A percentile compares a stretch with the other conserved stretches of the same genome.
Evolutionary conservation across 2,329 filamentous ascomycete genomes (phyloP).

Genomic region (Xylariales sp.): DNA sequence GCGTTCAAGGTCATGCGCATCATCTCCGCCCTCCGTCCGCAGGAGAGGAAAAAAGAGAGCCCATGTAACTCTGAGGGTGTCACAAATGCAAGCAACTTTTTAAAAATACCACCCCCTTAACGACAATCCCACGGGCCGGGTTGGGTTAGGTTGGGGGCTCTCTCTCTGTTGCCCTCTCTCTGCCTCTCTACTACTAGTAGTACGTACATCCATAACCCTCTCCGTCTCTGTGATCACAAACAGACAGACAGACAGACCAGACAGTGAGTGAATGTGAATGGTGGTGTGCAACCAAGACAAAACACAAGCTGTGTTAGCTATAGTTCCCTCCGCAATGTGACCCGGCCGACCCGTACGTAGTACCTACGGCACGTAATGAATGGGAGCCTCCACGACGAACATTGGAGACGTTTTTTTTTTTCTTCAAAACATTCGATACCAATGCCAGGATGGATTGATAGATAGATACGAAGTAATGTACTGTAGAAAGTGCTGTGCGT

Average conservation of each 20-base stretch:
- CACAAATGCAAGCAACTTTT: slow-evolving; percentile 23
- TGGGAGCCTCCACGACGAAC: too few species aligned
- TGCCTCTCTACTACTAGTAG: background rate
- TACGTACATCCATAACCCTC: background rate
- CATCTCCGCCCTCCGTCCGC: slow-evolving; percentile 18
- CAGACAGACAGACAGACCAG: too few species aligned
- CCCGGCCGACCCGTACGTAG: too few species aligned
- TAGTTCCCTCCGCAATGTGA: too few species aligned
- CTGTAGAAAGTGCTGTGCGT: too few species aligned
- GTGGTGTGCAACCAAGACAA: background rate
- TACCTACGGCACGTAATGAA: too few species aligned
- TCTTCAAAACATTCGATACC: too few species aligned
- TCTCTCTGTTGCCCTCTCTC: background rate
- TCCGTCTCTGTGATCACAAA: background rate
- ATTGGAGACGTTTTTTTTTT: too few species aligned
- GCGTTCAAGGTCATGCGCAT: slow-evolving; percentile 17
- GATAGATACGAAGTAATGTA: too few species aligned
- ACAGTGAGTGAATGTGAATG: too few species aligned
- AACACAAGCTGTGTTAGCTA: slow-evolving; percentile 1
- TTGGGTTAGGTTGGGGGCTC: background rate
- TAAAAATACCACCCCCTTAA: slow-evolving; percentile 27
- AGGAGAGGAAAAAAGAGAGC: background rate
- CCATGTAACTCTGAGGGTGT: slow-evolving; percentile 27
- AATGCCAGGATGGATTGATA: too few species aligned
- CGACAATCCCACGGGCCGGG: background rate